Evolutionary conservation across 352 stramenopile genomes (phyloP).

Genomic region (Hyaloperonospora arabidopsidis): DNA sequence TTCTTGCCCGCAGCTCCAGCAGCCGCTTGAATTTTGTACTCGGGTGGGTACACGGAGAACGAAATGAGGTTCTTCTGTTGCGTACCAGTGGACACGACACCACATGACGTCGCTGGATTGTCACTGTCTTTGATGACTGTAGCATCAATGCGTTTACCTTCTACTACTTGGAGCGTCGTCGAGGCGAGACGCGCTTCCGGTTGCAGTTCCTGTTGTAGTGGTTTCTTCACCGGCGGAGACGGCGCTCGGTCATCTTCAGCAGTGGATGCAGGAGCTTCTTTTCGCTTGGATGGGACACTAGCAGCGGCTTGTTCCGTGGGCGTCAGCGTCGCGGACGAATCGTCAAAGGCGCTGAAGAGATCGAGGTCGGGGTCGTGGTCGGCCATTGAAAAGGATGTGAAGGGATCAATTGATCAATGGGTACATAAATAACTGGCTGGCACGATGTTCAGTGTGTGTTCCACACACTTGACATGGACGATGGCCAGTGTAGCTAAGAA

Average conservation of each 20-base stretch:
- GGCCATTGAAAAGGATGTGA: slow-evolving; percentile 11
- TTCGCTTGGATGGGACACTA: slow-evolving; percentile 34
- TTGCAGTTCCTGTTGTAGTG: slow-evolving; percentile 11
- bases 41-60: slow-evolving; percentile 88
- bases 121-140: slow-evolving; percentile 38
- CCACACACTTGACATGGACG: no score
- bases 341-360: slow-evolving; percentile 92
- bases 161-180: slow-evolving; percentile 52
- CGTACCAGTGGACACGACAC: slow-evolving; percentile 87
- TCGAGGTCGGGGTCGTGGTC: slow-evolving; percentile 90
- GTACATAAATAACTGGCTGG: no score
- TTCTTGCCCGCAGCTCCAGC: slow-evolving; percentile 45
- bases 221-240: slow-evolving; percentile 50
- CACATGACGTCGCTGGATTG: slow-evolving; percentile 15
- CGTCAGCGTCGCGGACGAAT: slow-evolving; percentile 53
- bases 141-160: slow-evolving; percentile 68
- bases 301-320: slow-evolving; percentile 41
- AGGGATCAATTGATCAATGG: no score
- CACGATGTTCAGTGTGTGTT: no score
- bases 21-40: slow-evolving; percentile 43
- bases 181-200: slow-evolving; percentile 18
- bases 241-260: slow-evolving; percentile 27
- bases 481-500: no score
- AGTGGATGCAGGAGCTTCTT: slow-evolving; percentile 21
- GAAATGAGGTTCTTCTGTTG: slow-evolving; percentile 94